Evolutionary conservation across 176 grass and related monocot genomes (phyloP), one percentile per base, ranked within the genome.

Genomic region (Ensete ventricosum): DNA sequence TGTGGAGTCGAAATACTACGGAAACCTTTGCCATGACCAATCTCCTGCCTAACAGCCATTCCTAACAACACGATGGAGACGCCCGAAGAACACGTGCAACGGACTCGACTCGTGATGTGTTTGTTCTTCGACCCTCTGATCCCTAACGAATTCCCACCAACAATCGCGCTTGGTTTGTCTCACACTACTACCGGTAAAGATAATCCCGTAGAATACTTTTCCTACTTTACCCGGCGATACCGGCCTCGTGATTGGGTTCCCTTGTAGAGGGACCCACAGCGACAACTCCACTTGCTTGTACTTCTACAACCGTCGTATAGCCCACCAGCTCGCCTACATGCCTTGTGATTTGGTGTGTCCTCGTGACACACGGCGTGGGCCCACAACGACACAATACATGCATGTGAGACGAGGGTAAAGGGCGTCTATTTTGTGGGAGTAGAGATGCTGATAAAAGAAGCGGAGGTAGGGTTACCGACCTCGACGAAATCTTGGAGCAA

Each of bases 401-500:
- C 14, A 19, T 14, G 57, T 60, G 16, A 60, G 16, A n/a, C 34
- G 16, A 2, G 19, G 57, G 57, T n/a, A 60, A 43, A 6, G 34
- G 25, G 14, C 1, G 25, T 29, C 49, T 69, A 2, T 20, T 43
- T 6, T 43, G 4, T 43, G 34, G 12, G 29, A 19, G 4, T 21
- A 83, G 21, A 48, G 70, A 54, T 9, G 64, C 48, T 14, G 12
- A 8, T 8, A 19, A 62, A 34, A 16, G 57, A 43, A 43, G 34
- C 34, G 26, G 16, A 4, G 10, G 52, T 20, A 19, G 55, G 11
- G 59, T 51, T 70, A 87, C 76, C 20, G 11, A 91, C 90, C 90
- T 91, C 53, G 68, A 98, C 87, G 84, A 93, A 93, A 54, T 98
- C 95, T 43, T 85, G 73, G 79, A 99, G 88, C 49, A 91, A 58